Conservation (phyloP, 441 rosid species). For the Biscutella laevigata region DNA sequence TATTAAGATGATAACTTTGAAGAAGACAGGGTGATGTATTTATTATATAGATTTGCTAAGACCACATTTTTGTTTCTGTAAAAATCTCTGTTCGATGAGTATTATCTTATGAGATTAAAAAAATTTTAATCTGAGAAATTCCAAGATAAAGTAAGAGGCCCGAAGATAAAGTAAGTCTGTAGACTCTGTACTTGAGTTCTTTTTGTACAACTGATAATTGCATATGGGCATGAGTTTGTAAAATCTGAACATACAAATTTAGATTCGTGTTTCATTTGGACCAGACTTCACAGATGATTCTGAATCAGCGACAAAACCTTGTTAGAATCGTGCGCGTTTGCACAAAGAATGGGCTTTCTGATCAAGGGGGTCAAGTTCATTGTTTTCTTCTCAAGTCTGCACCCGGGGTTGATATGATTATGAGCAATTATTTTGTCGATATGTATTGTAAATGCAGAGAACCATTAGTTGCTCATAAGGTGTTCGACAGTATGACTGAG, state of each 20-base stretch:
- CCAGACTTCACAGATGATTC: slow-evolving; percentile 9
- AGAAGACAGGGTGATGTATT: neutral
- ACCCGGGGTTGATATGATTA: slow-evolving; percentile 38
- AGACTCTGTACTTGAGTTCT: neutral
- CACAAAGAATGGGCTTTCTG: slow-evolving; percentile 42
- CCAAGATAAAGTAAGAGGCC: neutral
- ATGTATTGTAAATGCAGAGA: slow-evolving; percentile 65
- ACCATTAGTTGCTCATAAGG: slow-evolving; percentile 33
- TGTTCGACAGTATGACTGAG: slow-evolving; percentile 74
- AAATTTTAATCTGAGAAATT: neutral
- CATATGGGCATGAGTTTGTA: neutral
- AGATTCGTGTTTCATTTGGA: neutral
- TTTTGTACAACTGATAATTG: neutral
- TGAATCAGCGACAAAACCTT: slow-evolving; percentile 45
- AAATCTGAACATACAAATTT: neutral
- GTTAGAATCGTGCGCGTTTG: slow-evolving; percentile 48
- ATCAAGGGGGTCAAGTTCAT: slow-evolving; percentile 61
- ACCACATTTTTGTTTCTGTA: neutral
- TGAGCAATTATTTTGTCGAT: slow-evolving; percentile 49
- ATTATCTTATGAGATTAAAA: neutral
- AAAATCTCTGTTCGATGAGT: neutral
- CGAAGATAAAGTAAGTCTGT: too few relatives aligned
- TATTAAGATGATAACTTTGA: neutral
- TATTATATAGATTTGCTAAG: neutral
- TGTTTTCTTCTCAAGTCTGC: slow-evolving; percentile 41